Evolutionary conservation across 768 basidiomycete species (phyloP).

Genomic region (Coprinopsis cinerea): DNA sequence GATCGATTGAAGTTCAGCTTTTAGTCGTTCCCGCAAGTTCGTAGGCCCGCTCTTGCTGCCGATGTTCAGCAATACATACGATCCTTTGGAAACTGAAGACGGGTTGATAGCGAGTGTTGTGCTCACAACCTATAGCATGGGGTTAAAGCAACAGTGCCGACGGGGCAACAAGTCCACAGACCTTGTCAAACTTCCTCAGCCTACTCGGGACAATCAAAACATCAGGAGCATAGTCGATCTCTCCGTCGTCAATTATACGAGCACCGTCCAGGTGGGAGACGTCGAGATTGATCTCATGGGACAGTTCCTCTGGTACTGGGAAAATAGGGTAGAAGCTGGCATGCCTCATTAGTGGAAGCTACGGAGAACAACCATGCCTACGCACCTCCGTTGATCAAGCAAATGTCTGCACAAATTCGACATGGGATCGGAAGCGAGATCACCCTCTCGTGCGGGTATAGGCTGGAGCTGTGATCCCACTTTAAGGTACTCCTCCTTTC

Average conservation of each 20-base stretch:
- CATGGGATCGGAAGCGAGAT: slow-evolving; percentile 65
- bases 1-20: slow-evolving; percentile 26
- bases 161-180: slow-evolving; percentile 21
- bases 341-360: not conserved
- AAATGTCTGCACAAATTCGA: slow-evolving; percentile 72
- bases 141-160: not conserved
- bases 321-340: slow-evolving; percentile 92
- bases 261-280: slow-evolving; percentile 62
- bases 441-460: slow-evolving; percentile 32
- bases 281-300: slow-evolving; percentile 85
- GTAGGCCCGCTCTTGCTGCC: slow-evolving; percentile 18
- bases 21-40: slow-evolving; percentile 28
- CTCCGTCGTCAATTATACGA: slow-evolving; percentile 30
- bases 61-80: slow-evolving; percentile 44
- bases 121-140: slow-evolving; percentile 59
- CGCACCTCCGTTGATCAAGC: slow-evolving; percentile 80
- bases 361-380: too few relatives aligned
- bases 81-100: slow-evolving; percentile 61
- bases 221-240: slow-evolving; percentile 60
- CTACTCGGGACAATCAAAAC: slow-evolving; percentile 84
- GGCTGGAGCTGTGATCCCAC: slow-evolving; percentile 59
- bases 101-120: slow-evolving; percentile 82
- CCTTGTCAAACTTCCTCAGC: slow-evolving; percentile 88
- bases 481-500: slow-evolving; percentile 75
- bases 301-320: slow-evolving; percentile 70